A percentile compares a stretch with the other conserved stretches of the same genome.
Evolutionary conservation across 225 moss, liverwort and hornwort genomes (phyloP).

Genomic region (Straminergon stramineum): DNA sequence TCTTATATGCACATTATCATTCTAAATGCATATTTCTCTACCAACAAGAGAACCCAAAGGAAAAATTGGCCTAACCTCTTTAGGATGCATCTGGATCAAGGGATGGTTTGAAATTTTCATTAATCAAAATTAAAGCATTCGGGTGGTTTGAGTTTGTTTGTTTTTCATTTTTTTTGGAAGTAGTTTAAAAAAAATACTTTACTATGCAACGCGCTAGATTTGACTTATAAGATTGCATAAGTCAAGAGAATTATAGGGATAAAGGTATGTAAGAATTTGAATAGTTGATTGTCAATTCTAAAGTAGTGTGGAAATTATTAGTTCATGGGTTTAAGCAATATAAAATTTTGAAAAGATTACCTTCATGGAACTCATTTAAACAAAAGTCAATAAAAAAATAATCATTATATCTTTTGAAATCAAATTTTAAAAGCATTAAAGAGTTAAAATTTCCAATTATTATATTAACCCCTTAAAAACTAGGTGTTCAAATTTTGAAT

Average conservation of each 20-base stretch:
- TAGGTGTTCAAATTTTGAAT: too few species aligned
- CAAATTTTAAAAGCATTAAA: too few species aligned
- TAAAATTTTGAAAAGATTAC: not conserved
- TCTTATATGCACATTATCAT: not conserved
- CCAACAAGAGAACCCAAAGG: not conserved
- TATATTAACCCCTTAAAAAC: too few species aligned
- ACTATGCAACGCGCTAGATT: not conserved
- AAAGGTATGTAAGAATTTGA: not conserved
- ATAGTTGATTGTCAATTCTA: not conserved
- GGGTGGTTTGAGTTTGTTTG: not conserved
- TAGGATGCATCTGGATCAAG: rapidly evolving
- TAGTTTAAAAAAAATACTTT: not conserved
- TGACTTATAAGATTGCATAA: not conserved
- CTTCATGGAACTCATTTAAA: not conserved
- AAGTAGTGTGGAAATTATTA: not conserved
- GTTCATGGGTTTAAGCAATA: not conserved
- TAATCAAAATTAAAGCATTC: not conserved
- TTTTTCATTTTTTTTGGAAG: not conserved
- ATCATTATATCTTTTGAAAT: not conserved
- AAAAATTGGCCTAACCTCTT: too few species aligned
- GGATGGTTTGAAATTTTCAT: not conserved
- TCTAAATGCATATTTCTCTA: not conserved
- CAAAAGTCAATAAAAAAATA: too few species aligned
- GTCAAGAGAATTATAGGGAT: not conserved
- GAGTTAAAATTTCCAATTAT: too few species aligned